Evolutionary conservation across 495 filamentous ascomycete species (phyloP).

Genomic region (Chaetomidium leptoderma): DNA sequence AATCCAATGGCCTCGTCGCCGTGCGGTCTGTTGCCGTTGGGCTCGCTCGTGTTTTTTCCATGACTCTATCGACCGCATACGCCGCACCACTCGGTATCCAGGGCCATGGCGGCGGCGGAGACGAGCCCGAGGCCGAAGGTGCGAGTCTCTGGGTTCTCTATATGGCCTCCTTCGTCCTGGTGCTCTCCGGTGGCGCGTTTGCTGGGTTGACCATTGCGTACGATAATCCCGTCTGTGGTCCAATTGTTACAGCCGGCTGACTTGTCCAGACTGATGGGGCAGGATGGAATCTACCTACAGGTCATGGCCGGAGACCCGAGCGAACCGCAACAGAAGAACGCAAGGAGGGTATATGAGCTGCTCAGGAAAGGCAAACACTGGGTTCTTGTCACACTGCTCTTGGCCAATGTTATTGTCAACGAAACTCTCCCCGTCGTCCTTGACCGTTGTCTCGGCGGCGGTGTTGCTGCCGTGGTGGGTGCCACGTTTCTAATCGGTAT

Average conservation of each 20-base stretch:
- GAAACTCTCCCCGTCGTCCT: conserved; percentile 94
- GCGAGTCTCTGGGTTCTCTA: conserved; percentile 45
- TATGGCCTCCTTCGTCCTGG: conserved; percentile 52
- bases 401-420: conserved; percentile 98
- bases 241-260: conserved; percentile 13
- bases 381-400: conserved; percentile 92
- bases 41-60: conserved; percentile 36
- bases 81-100: conserved; percentile 29
- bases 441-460: conserved; percentile 88
- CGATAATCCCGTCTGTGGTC: conserved; percentile 14
- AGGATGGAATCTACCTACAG: conserved; percentile 96
- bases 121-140: conserved; percentile 38
- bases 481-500: conserved; percentile 90
- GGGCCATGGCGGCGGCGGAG: conserved; percentile 26
- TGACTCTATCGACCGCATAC: conserved; percentile 35
- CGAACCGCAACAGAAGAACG: conserved; percentile 78
- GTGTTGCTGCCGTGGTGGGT: conserved; percentile 88
- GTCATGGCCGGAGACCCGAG: conserved; percentile 73
- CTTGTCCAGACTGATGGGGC: conserved; percentile 60
- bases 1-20: conserved; percentile 35
- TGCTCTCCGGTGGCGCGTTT: conserved; percentile 88
- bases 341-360: conserved; percentile 71
- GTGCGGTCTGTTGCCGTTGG: conserved; percentile 39
- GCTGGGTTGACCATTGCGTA: conserved; percentile 91
- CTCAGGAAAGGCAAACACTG: conserved; percentile 91